phyloP scores from a whole-genome alignment of 148 eudicot species.

The Salicornia ramosissima region DNA sequence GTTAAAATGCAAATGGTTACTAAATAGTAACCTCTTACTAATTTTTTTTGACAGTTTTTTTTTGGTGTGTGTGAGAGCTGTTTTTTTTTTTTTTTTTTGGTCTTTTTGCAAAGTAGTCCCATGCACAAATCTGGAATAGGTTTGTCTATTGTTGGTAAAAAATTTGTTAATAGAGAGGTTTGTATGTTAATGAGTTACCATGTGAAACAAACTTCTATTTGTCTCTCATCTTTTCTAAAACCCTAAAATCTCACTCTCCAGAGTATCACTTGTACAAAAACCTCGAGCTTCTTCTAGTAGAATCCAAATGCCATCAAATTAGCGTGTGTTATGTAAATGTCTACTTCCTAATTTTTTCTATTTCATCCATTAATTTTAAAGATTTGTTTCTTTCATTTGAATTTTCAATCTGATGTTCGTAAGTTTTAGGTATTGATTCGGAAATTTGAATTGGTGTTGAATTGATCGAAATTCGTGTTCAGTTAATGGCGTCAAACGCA shows the following conservation, averaged over 20 bases:
- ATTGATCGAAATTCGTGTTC: background rate
- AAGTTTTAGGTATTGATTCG: constrained; percentile 25
- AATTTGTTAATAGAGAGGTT: no score
- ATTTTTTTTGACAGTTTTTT: no score
- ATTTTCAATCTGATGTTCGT: background rate
- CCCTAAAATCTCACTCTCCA: constrained; percentile 19
- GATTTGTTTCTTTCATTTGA: constrained; percentile 10
- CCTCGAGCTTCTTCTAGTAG: background rate
- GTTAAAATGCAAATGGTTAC: no score
- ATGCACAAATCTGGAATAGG: no score
- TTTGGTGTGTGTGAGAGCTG: no score
- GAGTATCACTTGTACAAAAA: background rate
- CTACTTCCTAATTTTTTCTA: background rate
- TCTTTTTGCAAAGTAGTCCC: no score
- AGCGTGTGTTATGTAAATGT: background rate
- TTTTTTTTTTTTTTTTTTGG: no score
- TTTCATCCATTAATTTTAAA: background rate
- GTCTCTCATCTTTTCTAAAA: constrained; percentile 9
- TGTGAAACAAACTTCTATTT: no score
- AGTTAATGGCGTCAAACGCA: constrained; percentile 30
- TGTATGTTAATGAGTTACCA: no score
- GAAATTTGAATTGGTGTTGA: background rate
- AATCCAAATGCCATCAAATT: background rate
- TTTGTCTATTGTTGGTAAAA: no score
- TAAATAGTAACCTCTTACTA: no score